Evolutionary conservation across 768 basidiomycete genomes (phyloP).

Genomic region (Leccinum imitatum): DNA sequence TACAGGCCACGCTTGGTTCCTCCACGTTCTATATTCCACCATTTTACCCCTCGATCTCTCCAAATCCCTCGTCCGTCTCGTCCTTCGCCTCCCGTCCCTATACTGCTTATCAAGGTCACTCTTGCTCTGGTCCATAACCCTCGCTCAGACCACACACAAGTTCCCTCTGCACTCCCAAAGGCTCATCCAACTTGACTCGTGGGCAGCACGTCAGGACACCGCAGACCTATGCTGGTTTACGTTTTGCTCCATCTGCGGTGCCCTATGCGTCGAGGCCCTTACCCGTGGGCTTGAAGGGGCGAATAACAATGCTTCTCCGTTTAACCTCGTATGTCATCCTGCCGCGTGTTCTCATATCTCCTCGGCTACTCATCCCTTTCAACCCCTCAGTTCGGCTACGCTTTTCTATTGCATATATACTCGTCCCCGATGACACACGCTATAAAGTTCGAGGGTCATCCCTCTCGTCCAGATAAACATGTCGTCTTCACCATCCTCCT

Average conservation of each 20-base stretch:
- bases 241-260: constrained; percentile 64
- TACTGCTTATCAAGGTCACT: constrained; percentile 60
- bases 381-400: constrained; percentile 62
- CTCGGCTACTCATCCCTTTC: not conserved
- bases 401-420: constrained; percentile 74
- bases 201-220: constrained; percentile 54
- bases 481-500: constrained; percentile 70
- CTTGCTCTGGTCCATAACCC: constrained; percentile 54
- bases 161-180: constrained; percentile 36
- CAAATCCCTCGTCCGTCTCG: constrained; percentile 50
- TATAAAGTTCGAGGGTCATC: constrained; percentile 40
- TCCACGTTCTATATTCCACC: constrained; percentile 32
- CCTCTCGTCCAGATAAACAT: constrained; percentile 70
- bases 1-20: constrained; percentile 21
- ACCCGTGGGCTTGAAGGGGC: constrained; percentile 68
- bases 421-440: constrained; percentile 61
- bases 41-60: constrained; percentile 67
- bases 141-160: constrained; percentile 53
- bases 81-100: constrained; percentile 62
- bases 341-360: constrained; percentile 2
- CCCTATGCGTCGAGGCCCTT: constrained; percentile 64
- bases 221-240: constrained; percentile 70
- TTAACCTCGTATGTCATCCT: constrained; percentile 61
- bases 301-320: constrained; percentile 56
- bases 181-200: constrained; percentile 40